These are phyloP conservation scores for Sphagnum tenellum DNA, from an alignment of 225 moss, liverwort and hornwort genomes.

Conservation along the genomic window DNA sequence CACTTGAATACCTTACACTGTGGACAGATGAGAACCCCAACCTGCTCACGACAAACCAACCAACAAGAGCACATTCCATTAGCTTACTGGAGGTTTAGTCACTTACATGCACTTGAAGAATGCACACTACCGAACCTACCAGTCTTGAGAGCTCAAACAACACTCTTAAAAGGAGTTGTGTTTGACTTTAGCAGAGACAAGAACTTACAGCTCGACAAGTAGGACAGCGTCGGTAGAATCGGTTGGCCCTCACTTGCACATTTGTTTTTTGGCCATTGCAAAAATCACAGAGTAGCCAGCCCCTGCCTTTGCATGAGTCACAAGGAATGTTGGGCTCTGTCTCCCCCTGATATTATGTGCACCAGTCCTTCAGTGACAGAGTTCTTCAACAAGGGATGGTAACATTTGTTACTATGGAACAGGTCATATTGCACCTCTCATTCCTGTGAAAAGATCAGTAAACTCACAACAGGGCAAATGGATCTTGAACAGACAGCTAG, in stretches of 20 bases:
- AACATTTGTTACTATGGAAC: too few relatives aligned
- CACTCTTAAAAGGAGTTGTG: too few relatives aligned
- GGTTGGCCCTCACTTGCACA: conserved; percentile 43
- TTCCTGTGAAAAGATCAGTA: too few relatives aligned
- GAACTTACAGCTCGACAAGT: conserved; percentile 47
- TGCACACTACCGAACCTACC: too few relatives aligned
- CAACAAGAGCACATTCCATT: too few relatives aligned
- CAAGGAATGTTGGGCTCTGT: conserved; percentile 33
- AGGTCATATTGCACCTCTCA: too few relatives aligned
- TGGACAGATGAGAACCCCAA: conserved; percentile 42
- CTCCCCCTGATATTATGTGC: conserved; percentile 24
- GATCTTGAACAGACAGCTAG: too few relatives aligned
- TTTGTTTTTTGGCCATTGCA: conserved; percentile 46
- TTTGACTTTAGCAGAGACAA: neutral
- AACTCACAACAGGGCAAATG: too few relatives aligned
- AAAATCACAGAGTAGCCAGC: conserved; percentile 32
- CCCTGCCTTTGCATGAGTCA: conserved; percentile 31
- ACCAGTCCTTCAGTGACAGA: neutral
- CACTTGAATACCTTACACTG: conserved; percentile 49
- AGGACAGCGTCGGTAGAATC: conserved; percentile 44
- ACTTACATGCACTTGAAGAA: too few relatives aligned
- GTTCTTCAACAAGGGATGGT: too few relatives aligned
- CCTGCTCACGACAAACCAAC: conserved; percentile 11
- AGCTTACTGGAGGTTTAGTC: too few relatives aligned
- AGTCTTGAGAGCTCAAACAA: too few relatives aligned